phyloP scores from a whole-genome alignment of 2,329 filamentous ascomycete species.

The Penicillium hordei region DNA sequence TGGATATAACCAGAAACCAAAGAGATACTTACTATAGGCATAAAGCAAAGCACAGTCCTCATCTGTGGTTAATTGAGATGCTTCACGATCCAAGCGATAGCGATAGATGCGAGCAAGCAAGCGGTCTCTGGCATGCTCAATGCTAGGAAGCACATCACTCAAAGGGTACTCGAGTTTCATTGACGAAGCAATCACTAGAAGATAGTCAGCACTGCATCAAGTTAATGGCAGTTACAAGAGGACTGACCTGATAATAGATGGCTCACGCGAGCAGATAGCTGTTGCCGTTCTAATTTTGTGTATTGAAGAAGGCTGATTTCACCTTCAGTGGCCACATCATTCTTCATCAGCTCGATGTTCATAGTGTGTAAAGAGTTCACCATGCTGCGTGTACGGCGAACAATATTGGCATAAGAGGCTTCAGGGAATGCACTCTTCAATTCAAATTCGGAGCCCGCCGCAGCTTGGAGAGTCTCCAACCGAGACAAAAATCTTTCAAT shows the following conservation, averaged over 20 bases:
- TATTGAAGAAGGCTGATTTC: conserved; percentile 78
- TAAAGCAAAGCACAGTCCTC: conserved; percentile 88
- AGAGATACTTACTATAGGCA: conserved; percentile 67
- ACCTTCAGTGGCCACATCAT: conserved; percentile 70
- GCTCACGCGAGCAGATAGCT: conserved; percentile 84
- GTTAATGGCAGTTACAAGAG: background rate
- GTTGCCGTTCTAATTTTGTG: conserved; percentile 73
- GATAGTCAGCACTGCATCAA: conserved; percentile 37
- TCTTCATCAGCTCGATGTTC: conserved; percentile 86
- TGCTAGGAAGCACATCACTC: conserved; percentile 81
- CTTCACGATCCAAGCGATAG: conserved; percentile 70
- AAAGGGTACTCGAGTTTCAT: conserved; percentile 94
- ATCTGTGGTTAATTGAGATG: conserved; percentile 47
- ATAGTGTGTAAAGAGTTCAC: conserved; percentile 95
- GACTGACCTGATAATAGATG: conserved; percentile 68
- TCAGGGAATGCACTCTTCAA: conserved; percentile 83
- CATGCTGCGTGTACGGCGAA: conserved; percentile 77
- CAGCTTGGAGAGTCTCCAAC: conserved; percentile 69
- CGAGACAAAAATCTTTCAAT: conserved; percentile 76
- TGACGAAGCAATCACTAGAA: conserved; percentile 80
- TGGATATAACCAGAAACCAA: background rate
- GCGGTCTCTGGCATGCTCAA: conserved; percentile 75
- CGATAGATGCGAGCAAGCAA: conserved; percentile 84
- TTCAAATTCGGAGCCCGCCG: conserved; percentile 84
- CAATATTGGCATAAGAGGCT: conserved; percentile 68